These are phyloP conservation scores for Leishmania turanica DNA, from an alignment of 208 protist genomes.

Conservation along the genomic window DNA sequence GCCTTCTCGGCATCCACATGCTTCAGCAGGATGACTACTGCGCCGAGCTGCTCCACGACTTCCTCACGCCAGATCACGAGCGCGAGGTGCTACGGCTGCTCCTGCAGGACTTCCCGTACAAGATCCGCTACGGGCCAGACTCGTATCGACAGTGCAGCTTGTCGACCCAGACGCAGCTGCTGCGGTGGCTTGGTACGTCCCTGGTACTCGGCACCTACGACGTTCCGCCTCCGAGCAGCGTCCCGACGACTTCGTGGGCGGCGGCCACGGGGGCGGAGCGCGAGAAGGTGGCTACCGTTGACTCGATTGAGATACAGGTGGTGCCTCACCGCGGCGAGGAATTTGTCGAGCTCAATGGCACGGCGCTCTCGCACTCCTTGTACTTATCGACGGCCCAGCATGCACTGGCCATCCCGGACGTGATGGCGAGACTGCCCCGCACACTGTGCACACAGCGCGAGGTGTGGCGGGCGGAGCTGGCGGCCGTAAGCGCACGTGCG, in stretches of 20 bases:
- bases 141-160: slow-evolving; percentile 44
- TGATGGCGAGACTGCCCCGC: slow-evolving; percentile 31
- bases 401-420: slow-evolving; percentile 46
- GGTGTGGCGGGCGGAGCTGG: slow-evolving; percentile 31
- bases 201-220: slow-evolving; percentile 69
- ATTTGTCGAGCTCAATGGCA: slow-evolving; percentile 33
- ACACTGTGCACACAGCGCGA: slow-evolving; percentile 24
- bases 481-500: slow-evolving; percentile 30
- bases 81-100: slow-evolving; percentile 52
- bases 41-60: slow-evolving; percentile 22
- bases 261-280: neutral
- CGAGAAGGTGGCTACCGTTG: slow-evolving; percentile 23
- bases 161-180: slow-evolving; percentile 52
- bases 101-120: slow-evolving; percentile 53
- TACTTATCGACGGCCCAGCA: slow-evolving; percentile 53
- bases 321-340: slow-evolving; percentile 62
- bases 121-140: slow-evolving; percentile 61
- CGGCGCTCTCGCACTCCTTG: slow-evolving; percentile 54
- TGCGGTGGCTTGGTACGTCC: slow-evolving; percentile 80
- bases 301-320: slow-evolving; percentile 60
- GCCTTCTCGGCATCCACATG: slow-evolving; percentile 62
- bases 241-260: slow-evolving; percentile 16
- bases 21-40: slow-evolving; percentile 56
- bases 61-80: slow-evolving; percentile 77
- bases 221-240: slow-evolving; percentile 4